These are phyloP conservation scores for Posidonia oceanica DNA, from an alignment of 116 monocot genomes.

Conservation along the genomic window DNA sequence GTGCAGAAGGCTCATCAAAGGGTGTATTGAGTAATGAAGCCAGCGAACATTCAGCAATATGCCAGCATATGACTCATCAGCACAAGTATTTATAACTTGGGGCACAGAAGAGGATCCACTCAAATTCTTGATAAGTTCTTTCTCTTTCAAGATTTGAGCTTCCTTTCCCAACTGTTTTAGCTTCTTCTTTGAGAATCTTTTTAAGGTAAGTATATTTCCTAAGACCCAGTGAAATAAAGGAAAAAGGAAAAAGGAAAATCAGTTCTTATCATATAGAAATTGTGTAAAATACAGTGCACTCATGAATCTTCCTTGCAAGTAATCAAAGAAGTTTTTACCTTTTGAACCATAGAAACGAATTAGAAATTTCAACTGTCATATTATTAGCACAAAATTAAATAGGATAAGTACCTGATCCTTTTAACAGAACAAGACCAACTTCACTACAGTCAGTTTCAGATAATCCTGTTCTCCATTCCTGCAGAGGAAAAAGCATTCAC, in stretches of 20 bases:
- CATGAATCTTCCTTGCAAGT: no score
- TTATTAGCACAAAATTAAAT: background rate
- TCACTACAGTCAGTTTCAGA: conserved; percentile 82
- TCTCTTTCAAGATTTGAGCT: conserved; percentile 66
- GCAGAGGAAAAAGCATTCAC: conserved; percentile 1
- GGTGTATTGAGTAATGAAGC: conserved; percentile 60
- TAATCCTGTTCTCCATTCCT: conserved; percentile 81
- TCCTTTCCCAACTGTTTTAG: conserved; percentile 76
- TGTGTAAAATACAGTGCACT: no score
- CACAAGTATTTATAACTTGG: conserved; percentile 60
- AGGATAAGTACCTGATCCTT: conserved; percentile 40
- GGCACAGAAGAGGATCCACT: conserved; percentile 41
- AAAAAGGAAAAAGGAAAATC: background rate
- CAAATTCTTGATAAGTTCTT: conserved; percentile 56
- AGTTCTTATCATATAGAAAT: background rate
- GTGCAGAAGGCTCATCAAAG: conserved; percentile 59
- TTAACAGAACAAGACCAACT: conserved; percentile 61
- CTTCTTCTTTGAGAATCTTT: conserved; percentile 72
- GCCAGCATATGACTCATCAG: conserved; percentile 63
- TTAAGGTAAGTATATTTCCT: conserved; percentile 58
- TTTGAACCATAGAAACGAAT: background rate
- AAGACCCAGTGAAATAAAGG: conserved; percentile 18
- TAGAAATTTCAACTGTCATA: background rate
- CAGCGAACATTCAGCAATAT: conserved; percentile 60
- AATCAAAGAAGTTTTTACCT: background rate